phyloP scores from a whole-genome alignment of 441 rosid genomes.

The Populus tomentosa region DNA sequence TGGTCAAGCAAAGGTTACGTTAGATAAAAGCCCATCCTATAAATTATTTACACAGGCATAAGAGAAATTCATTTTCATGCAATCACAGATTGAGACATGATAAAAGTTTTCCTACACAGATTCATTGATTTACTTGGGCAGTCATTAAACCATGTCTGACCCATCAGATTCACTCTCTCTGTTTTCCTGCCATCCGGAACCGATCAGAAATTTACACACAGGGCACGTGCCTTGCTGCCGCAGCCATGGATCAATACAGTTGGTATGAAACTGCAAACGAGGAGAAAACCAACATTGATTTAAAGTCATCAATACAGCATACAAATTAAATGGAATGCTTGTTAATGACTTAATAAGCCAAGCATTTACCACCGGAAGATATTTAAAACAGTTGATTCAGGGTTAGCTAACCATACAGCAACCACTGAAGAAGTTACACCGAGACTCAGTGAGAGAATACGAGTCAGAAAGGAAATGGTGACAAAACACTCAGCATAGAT shows the following conservation, averaged over 20 bases:
- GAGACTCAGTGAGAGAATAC: background rate
- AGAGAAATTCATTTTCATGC: background rate
- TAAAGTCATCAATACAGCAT: background rate
- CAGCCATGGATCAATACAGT: slow-evolving; percentile 88
- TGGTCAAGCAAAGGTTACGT: background rate
- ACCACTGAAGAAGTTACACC: background rate
- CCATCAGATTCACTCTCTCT: slow-evolving; percentile 42
- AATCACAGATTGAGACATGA: slow-evolving; percentile 1
- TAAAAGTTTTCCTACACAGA: background rate
- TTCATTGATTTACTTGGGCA: background rate
- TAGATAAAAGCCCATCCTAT: background rate
- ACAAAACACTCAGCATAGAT: background rate
- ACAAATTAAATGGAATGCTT: background rate
- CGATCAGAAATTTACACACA: slow-evolving; percentile 69
- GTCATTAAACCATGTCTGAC: slow-evolving; percentile 47
- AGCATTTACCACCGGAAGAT: background rate
- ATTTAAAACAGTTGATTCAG: background rate
- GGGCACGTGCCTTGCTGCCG: slow-evolving; percentile 92
- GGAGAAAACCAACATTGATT: background rate
- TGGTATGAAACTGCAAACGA: slow-evolving; percentile 66
- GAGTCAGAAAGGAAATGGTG: background rate
- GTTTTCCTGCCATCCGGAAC: slow-evolving; percentile 60
- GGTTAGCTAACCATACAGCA: background rate
- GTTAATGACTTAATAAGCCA: background rate
- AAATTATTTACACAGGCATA: slow-evolving; percentile 11